Evolutionary conservation across 345 rosid species (phyloP).

Genomic region (Citropsis articulata): DNA sequence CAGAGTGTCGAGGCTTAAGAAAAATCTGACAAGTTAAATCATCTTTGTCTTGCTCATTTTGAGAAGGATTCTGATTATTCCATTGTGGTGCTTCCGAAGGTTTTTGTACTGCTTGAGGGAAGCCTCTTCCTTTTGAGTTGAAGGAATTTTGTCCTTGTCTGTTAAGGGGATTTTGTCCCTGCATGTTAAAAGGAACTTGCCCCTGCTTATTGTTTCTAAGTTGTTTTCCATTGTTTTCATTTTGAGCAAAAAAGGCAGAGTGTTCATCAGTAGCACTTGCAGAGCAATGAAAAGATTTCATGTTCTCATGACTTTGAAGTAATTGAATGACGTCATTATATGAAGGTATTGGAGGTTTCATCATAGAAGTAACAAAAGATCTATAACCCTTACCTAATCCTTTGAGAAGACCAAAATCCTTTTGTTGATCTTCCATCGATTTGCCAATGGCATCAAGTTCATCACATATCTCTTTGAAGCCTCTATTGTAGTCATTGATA

Average conservation of each 20-base stretch:
- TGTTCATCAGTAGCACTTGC: too few species aligned
- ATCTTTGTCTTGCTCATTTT: neutral
- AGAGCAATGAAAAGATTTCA: too few species aligned
- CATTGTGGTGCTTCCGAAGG: neutral
- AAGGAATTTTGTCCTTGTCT: neutral
- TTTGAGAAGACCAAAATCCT: neutral
- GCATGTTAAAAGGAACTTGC: too few species aligned
- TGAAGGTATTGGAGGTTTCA: neutral
- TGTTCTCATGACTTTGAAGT: neutral
- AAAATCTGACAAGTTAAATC: neutral
- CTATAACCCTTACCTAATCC: neutral
- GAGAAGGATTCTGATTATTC: neutral
- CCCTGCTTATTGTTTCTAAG: too few species aligned
- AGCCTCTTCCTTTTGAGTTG: neutral
- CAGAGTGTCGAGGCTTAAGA: neutral
- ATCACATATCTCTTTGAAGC: neutral
- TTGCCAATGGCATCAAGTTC: neutral
- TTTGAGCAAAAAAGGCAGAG: too few species aligned
- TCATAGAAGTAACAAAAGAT: neutral
- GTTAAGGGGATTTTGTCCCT: too few species aligned
- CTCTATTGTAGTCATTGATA: neutral
- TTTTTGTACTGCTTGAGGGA: neutral
- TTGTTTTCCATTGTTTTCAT: too few species aligned
- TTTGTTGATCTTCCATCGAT: neutral
- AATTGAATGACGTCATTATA: neutral